A percentile compares a stretch with the other conserved stretches of the same genome.
Evolutionary conservation across 2,329 filamentous ascomycete genomes (phyloP).

Genomic region (Fusarium armeniacum): DNA sequence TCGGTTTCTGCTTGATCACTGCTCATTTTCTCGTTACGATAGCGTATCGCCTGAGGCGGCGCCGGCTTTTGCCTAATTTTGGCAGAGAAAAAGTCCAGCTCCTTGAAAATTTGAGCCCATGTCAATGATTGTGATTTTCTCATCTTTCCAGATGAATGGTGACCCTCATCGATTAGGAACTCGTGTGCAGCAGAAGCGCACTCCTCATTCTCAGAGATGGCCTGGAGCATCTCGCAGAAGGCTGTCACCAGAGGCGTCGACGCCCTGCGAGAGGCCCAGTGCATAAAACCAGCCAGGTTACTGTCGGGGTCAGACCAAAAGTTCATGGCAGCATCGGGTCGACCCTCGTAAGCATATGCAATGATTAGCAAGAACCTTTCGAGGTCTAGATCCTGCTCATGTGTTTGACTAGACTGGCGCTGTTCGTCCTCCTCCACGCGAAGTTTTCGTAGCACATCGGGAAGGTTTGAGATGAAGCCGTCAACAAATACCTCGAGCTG

Average conservation of each 20-base stretch:
- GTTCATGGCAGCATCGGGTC: conserved; percentile 84
- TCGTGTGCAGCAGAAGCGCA: conserved; percentile 88
- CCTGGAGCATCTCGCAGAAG: conserved; percentile 95
- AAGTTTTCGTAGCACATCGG: conserved; percentile 87
- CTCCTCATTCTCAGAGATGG: conserved; percentile 84
- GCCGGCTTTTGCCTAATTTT: conserved; percentile 81
- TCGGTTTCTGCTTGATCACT: conserved; percentile 81
- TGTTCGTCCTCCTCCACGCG: conserved; percentile 93
- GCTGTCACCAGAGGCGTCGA: conserved; percentile 96
- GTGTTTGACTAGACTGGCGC: conserved; percentile 74
- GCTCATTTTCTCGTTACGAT: conserved; percentile 72
- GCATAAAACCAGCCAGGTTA: conserved; percentile 92
- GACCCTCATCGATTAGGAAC: conserved; percentile 89
- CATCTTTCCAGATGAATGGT: conserved; percentile 80
- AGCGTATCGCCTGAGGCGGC: conserved; percentile 55
- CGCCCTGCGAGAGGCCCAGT: conserved; percentile 95
- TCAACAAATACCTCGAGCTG: conserved; percentile 91
- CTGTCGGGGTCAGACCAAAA: conserved; percentile 96
- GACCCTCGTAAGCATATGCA: conserved; percentile 89
- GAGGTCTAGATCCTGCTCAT: conserved; percentile 79
- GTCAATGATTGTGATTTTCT: conserved; percentile 87
- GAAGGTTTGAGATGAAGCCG: conserved; percentile 94
- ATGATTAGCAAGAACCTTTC: conserved; percentile 95
- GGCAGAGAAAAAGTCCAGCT: conserved; percentile 85
- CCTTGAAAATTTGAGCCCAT: conserved; percentile 92